Percentiles rank a stretch among this genome's conserved stretches.
Conservation (phyloP, 768 basidiomycete genomes). For the Hericium erinaceus region DNA sequence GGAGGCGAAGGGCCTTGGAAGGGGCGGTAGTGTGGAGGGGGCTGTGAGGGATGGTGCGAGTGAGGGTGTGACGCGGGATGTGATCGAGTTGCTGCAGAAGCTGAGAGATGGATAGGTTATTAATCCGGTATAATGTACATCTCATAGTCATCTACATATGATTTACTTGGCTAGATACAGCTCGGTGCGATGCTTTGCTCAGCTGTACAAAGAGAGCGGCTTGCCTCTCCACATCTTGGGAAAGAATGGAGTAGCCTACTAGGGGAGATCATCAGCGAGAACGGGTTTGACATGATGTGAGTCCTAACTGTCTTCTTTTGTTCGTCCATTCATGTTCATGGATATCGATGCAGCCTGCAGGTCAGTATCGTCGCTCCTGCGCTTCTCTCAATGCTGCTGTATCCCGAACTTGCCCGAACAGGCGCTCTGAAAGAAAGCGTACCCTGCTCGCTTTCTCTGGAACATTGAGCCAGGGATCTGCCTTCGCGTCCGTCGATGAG, state of each 20-base stretch:
- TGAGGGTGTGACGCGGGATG: slow-evolving; percentile 25
- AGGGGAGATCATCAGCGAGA: background rate
- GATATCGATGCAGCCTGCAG: background rate
- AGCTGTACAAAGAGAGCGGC: background rate
- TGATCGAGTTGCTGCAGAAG: slow-evolving; percentile 45
- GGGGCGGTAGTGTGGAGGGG: background rate
- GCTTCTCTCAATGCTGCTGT: background rate
- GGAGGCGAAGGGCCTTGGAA: slow-evolving; percentile 1
- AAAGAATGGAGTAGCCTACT: background rate
- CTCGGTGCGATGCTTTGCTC: background rate
- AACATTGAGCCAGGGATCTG: background rate
- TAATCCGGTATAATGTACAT: background rate
- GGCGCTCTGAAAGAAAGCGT: background rate
- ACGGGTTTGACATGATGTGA: background rate
- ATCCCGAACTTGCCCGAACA: background rate
- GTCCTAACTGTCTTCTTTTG: background rate
- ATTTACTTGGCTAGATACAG: background rate
- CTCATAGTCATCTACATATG: slow-evolving; percentile 1
- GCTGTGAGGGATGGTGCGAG: slow-evolving; percentile 12
- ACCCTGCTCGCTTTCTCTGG: background rate
- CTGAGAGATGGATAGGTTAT: slow-evolving; percentile 17
- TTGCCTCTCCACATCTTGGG: background rate
- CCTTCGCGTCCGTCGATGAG: background rate
- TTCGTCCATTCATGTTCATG: background rate
- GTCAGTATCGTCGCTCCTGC: background rate